Conservation (phyloP, 2,329 filamentous ascomycete species). For the Coniochaeta prunicola region DNA sequence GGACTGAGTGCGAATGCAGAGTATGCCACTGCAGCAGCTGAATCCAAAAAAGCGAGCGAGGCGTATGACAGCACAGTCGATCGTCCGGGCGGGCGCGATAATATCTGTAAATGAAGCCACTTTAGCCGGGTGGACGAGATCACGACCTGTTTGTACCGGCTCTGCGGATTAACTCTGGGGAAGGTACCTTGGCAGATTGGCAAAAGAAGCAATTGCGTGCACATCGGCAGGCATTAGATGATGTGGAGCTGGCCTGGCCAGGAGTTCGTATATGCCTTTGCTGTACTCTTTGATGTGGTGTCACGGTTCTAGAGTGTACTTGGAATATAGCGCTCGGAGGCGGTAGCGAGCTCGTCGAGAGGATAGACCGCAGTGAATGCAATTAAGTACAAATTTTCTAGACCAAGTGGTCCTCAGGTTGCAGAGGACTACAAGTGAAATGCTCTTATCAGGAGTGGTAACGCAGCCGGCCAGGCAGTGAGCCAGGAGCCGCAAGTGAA, state of each 20-base stretch:
- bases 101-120: constrained; percentile 16
- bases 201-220: background rate
- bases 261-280: background rate
- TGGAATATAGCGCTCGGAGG: background rate
- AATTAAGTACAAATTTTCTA: too few relatives aligned
- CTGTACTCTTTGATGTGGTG: background rate
- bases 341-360: background rate
- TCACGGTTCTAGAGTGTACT: background rate
- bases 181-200: background rate
- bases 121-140: constrained; percentile 13
- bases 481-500: too few relatives aligned
- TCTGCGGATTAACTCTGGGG: background rate
- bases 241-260: background rate
- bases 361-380: background rate
- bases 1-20: background rate
- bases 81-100: constrained; percentile 3
- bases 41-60: background rate
- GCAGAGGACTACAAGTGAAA: too few relatives aligned
- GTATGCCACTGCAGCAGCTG: constrained; percentile 4
- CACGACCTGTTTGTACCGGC: constrained; percentile 5
- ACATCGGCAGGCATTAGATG: background rate
- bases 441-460: too few relatives aligned
- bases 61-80: background rate
- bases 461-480: too few relatives aligned
- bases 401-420: too few relatives aligned